Evolutionary conservation across 108 stramenopile genomes (phyloP), one percentile per base, ranked within the genome.

Genomic region (Stephanodiscus triporus): DNA sequence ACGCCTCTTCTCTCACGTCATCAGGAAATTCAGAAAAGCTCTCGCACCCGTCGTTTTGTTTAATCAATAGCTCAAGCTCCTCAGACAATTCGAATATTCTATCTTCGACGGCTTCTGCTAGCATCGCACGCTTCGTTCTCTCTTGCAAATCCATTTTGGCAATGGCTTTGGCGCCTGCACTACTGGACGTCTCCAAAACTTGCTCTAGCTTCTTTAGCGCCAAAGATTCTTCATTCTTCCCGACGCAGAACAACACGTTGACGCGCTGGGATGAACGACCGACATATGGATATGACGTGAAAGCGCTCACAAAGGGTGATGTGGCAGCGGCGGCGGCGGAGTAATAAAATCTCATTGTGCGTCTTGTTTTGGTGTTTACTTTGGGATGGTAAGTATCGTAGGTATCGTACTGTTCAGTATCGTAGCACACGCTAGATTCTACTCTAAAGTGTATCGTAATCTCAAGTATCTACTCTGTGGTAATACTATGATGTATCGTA

Each of bases 61-160:
- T 32, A 43, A 72, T 29, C 23, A 72, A 36, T 19, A 38, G 13
- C 19, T 88, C 87, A 36, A 88, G 50, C 45, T 88, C 83, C 47
- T 85, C 83, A 0, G 58, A 38, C n/a, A 85, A 53, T 22, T 64
- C 62, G 68, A 85, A 81, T 24, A 88, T 83, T 23, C 85, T 55
- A 64, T 88, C 85, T 73, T 88, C 87, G 19, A 85, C 70, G 11
- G 63, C 73, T 57, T 88, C 87, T 23, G 87, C 87, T 47, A 88
- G 56, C 83, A 88, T 82, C 22, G 87, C 87, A 24, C 87, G 63
- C 55, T 81, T 84, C 5, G 87, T 77, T 60, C 87, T 80, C 14
- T 59, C 58, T 59, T 59, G 30, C 30, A 59, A 17, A 16, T 59
- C 34, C 23, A 79, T 32, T 37, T 62, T 68, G 23, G 71, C 23